Conservation (phyloP, 371 early-diverging fungal species). For the Basidiobolus meristosporus region DNA sequence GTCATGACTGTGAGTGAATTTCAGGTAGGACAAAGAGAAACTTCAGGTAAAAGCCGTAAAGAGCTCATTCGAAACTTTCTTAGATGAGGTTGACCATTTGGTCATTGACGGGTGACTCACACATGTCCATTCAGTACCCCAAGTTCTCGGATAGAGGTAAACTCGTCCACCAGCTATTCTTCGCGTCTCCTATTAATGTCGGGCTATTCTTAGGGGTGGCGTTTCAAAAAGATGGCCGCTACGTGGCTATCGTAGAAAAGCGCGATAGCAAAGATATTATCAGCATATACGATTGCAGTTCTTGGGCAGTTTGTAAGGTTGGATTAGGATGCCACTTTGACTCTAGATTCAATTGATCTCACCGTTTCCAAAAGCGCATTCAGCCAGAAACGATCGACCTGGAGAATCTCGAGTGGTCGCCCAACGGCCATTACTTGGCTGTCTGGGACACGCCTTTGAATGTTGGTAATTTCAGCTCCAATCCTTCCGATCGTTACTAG, state of each 20-base stretch:
- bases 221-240: conserved; percentile 41
- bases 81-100: conserved; percentile 41
- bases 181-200: not conserved
- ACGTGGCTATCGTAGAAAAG: conserved; percentile 34
- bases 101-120: conserved; percentile 24
- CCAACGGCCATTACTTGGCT: conserved; percentile 52
- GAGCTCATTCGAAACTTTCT: not conserved
- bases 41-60: conserved; percentile 7
- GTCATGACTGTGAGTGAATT: conserved; percentile 42
- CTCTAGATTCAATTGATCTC: not conserved
- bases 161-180: not conserved
- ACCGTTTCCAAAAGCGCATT: conserved; percentile 20
- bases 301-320: conserved; percentile 38
- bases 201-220: conserved; percentile 15
- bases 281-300: conserved; percentile 38
- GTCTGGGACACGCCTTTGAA: conserved; percentile 42
- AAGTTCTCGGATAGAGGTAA: conserved; percentile 30
- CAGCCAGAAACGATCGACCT: conserved; percentile 43
- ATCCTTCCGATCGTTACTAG: not conserved
- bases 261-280: conserved; percentile 46
- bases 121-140: conserved; percentile 33
- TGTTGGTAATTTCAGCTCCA: conserved; percentile 10
- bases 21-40: conserved; percentile 16
- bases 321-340: not conserved
- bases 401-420: conserved; percentile 60